Evolutionary conservation across 2,329 filamentous ascomycete species (phyloP), one percentile per base, ranked within the genome.

Genomic region (Tolypocladium paradoxum): DNA sequence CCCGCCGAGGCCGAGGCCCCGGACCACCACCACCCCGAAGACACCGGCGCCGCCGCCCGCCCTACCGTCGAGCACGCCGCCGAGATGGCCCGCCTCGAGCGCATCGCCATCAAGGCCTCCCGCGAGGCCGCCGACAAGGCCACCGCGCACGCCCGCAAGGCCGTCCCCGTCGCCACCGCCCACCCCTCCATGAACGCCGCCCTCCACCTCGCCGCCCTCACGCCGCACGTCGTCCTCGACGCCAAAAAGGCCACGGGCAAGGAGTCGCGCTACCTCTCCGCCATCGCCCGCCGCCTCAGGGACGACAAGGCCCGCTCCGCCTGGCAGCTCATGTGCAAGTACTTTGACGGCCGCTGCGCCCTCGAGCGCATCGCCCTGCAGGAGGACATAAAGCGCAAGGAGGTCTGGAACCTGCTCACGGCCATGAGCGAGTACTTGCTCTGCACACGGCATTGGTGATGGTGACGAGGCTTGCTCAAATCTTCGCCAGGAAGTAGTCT

Each of bases 321-420:
- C 48, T 95, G 90, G 87, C 80, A 82, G 2, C 74, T 78, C 46
- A 83, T 96, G 61, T 79, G 85, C 62, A 89, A 87, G 67, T 93
- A 96, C 68, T 89, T 97, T 61, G 91, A 97, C 66, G 93, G 93
- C 1, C 80, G 78, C 53, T 84, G 87, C 64, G 85, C 91, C 2
- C 75, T 97, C 55, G 93, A 99, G 71, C 84, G 91, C 61, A 87
- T 99, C 58, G 82, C 87, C 1, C 73, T 93, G n/a, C 79, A 86
- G 53, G 90, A 96, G 70, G 87, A 88, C 6, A 79, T 95, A 72
- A 95, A 93, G 73, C 77, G 90, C 53, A 95, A 92, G 70, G 85
- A 88, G 60, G 78, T 90, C 16, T 90, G 87, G 74, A 78, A 80
- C 48, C 73, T 84, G 52, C 67, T 87, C 53, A 78, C 77, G 40